phyloP scores from a whole-genome alignment of 805 yeast species.

The Zygosaccharomyces lentus region DNA sequence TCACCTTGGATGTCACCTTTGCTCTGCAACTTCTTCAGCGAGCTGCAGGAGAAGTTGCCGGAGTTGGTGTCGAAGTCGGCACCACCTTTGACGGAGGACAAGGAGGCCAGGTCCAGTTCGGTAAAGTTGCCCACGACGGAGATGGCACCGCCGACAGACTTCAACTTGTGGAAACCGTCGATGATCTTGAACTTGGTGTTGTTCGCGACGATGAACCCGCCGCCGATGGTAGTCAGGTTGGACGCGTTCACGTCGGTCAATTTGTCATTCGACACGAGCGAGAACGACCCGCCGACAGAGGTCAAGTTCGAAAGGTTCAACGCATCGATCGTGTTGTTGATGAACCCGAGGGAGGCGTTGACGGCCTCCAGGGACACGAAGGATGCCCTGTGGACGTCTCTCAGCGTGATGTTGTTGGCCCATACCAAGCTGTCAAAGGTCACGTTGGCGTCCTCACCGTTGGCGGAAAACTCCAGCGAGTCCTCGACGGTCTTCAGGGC shows the following conservation, averaged over 20 bases:
- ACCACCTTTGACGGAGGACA: constrained; percentile 87
- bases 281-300: constrained; percentile 73
- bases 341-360: constrained; percentile 79
- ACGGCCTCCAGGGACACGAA: constrained; percentile 64
- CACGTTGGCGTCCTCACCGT: constrained; percentile 73
- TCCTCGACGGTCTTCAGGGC: constrained; percentile 70
- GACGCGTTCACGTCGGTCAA: constrained; percentile 67
- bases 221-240: constrained; percentile 70
- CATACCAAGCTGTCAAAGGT: constrained; percentile 63
- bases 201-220: constrained; percentile 89
- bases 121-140: constrained; percentile 73
- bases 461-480: constrained; percentile 74
- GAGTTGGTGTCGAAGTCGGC: constrained; percentile 73
- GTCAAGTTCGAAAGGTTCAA: constrained; percentile 53
- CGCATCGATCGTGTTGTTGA: constrained; percentile 60
- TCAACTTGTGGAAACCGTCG: constrained; percentile 68
- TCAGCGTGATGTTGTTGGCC: constrained; percentile 87
- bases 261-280: constrained; percentile 68
- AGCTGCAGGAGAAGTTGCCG: constrained; percentile 70
- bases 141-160: constrained; percentile 84
- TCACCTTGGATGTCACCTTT: constrained; percentile 90
- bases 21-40: constrained; percentile 65
- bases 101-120: constrained; percentile 68
- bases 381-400: constrained; percentile 70
- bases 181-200: constrained; percentile 66